These are phyloP conservation scores for Paramecium octaurelia DNA, from an alignment of 73 alveolate genomes.

Conservation along the genomic window DNA sequence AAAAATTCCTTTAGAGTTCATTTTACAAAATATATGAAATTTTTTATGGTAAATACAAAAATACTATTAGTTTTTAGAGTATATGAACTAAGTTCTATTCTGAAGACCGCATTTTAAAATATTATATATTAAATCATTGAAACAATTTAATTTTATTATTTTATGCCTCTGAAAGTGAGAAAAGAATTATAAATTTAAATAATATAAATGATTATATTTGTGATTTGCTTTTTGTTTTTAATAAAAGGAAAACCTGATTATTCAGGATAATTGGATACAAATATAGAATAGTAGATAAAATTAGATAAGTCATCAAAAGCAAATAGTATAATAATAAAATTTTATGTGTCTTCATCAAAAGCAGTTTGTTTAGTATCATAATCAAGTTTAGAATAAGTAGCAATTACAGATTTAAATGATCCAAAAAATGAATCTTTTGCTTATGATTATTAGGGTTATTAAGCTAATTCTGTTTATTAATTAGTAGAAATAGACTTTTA, in stretches of 20 bases:
- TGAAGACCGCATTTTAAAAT: not conserved
- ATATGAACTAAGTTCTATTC: not conserved
- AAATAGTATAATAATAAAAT: not conserved
- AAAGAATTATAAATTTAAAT: too few species aligned
- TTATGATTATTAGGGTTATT: not conserved
- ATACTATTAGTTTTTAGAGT: not conserved
- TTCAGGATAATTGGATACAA: not conserved
- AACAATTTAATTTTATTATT: too few species aligned
- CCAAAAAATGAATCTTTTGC: not conserved
- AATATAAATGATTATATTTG: not conserved
- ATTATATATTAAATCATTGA: not conserved
- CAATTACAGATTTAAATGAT: not conserved
- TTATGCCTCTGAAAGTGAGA: not conserved
- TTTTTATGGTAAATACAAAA: not conserved
- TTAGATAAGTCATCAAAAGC: not conserved
- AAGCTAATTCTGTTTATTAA: not conserved
- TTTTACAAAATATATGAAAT: too few species aligned
- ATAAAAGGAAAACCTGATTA: not conserved
- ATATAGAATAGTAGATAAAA: not conserved
- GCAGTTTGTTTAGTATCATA: not conserved
- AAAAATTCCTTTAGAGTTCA: too few species aligned
- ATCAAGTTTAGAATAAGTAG: not conserved
- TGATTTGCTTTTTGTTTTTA: not conserved
- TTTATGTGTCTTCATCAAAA: not conserved
- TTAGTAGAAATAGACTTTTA: not conserved